Base-by-base conservation (phyloP, 2,329 filamentous ascomycete genomes). In the Scopulariopsis brevicaulis region DNA sequence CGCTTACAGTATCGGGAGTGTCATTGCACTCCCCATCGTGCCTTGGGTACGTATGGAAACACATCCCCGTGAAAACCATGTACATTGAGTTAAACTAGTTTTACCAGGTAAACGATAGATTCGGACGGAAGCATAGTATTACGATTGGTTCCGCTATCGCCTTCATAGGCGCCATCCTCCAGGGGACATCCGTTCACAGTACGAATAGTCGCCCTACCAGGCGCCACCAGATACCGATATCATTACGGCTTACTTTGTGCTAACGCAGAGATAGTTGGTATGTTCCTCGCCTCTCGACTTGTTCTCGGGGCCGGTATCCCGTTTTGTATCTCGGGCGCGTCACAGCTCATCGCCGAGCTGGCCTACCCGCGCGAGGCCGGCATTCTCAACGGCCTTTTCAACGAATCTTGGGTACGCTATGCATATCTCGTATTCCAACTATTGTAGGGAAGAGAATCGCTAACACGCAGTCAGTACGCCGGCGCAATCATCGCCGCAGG, bases 311-410 rank as follows among this genome's bases (percentile, higher is more conserved):
- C 14, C 67, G 68, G 0, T 63, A 66, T 3, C 50, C 63, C 75
- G 0, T 79, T 79, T 61, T 74, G 73, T 34, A 81, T 79, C 51
- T 76, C 79, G 25, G 73, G 75, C 0, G 76, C 75, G 0, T 78
- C 79, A 1, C 71, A 74, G 4, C 65, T 81, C 59, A 73, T 82
- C 4, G 77, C 74, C 62, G 79, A 82, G 58, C 66, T 82, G 8
- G 75, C 73, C 1, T 75, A 81, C 61, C 79, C 78, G 65, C 0
- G 80, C 78, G 62, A 77, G 81, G 62, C 74, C 79, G 51, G 71
- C 77, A 0, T 73, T 76, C 3, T 64, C 81, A 34, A 81, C 77
- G 0, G 77, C 77, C 71, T 82, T 5, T 81, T 79, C 69, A 81
- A 81, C 57, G 75, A 66, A 24, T 68, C 72, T 2, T 48, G 37